These are phyloP conservation scores for Ascomycota sp. DNA, from an alignment of 2,329 filamentous ascomycete genomes.

Conservation along the genomic window DNA sequence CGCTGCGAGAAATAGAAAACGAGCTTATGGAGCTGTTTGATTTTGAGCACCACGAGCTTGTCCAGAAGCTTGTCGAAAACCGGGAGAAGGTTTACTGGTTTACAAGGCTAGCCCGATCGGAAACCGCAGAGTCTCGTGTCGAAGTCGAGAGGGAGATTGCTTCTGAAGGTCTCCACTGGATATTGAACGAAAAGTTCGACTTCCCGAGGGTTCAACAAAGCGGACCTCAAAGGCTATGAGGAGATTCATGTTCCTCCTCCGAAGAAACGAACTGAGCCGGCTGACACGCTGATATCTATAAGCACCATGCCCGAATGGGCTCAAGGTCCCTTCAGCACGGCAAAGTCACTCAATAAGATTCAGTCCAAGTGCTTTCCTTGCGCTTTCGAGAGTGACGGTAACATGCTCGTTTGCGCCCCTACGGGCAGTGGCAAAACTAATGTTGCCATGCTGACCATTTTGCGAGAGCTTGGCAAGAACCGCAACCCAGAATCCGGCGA, in stretches of 20 bases:
- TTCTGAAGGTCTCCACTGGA: slow-evolving; percentile 66
- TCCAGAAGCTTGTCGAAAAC: slow-evolving; percentile 79
- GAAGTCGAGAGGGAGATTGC: slow-evolving; percentile 80
- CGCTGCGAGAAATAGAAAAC: slow-evolving; percentile 86
- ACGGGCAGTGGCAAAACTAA: slow-evolving; percentile 98
- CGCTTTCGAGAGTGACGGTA: slow-evolving; percentile 84
- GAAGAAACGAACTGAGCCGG: slow-evolving; percentile 65
- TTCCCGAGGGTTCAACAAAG: slow-evolving; percentile 89
- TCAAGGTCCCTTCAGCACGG: slow-evolving; percentile 61
- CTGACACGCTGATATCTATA: slow-evolving; percentile 65
- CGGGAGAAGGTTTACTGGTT: slow-evolving; percentile 92
- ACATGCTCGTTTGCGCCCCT: slow-evolving; percentile 93
- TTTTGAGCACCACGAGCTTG: slow-evolving; percentile 85
- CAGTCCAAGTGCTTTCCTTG: slow-evolving; percentile 85
- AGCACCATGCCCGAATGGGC: slow-evolving; percentile 88
- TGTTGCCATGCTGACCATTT: slow-evolving; percentile 89
- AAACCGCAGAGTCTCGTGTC: slow-evolving; percentile 54
- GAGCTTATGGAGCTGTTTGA: slow-evolving; percentile 97
- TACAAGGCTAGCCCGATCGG: slow-evolving; percentile 65
- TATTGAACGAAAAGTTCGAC: slow-evolving; percentile 84
- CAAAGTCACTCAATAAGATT: slow-evolving; percentile 80
- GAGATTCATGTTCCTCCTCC: slow-evolving; percentile 93
- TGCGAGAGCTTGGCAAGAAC: slow-evolving; percentile 92
- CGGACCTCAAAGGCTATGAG: slow-evolving; percentile 90
- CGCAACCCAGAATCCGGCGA: slow-evolving; percentile 76